phyloP scores from a whole-genome alignment of 2,329 filamentous ascomycete genomes.

The Pyrenochaeta sp. region DNA sequence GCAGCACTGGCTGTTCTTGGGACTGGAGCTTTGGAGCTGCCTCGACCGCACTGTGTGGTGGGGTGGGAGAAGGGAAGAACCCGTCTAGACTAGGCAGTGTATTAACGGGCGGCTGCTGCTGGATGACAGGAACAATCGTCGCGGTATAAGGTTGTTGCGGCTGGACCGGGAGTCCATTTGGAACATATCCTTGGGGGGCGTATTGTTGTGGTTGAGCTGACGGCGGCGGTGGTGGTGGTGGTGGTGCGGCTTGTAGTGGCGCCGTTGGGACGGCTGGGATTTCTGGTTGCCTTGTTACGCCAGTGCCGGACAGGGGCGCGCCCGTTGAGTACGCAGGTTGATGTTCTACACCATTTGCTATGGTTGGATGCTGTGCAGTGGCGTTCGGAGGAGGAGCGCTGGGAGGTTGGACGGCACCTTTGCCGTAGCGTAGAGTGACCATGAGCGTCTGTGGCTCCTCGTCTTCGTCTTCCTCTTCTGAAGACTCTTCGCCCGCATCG shows the following conservation, averaged over 20 bases:
- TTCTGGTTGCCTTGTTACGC: constrained; percentile 11
- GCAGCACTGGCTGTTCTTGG: not conserved
- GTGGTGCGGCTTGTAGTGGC: constrained; percentile 3
- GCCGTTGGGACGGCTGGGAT: constrained; percentile 1
- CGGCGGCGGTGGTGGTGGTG: not conserved
- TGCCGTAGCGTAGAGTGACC: constrained; percentile 68
- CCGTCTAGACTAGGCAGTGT: constrained; percentile 17
- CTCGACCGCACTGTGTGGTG: constrained; percentile 31
- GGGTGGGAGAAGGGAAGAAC: constrained; percentile 31
- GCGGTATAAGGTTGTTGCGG: constrained; percentile 4
- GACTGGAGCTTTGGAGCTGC: constrained; percentile 17
- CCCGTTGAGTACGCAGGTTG: not conserved
- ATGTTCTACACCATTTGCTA: constrained; percentile 4
- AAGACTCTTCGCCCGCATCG: constrained; percentile 34
- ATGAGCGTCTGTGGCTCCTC: constrained; percentile 67
- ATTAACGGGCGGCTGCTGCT: constrained; percentile 7
- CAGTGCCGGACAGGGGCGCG: constrained; percentile 2
- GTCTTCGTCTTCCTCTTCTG: constrained; percentile 49
- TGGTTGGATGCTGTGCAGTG: not conserved
- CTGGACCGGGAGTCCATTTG: constrained; percentile 14
- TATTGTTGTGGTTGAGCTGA: not conserved
- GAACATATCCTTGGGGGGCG: not conserved
- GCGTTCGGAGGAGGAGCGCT: not conserved
- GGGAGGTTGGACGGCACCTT: constrained; percentile 20
- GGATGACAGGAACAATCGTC: constrained; percentile 5